Conservation (phyloP, 305 asterid genomes). For the Solanum hybrid region DNA sequence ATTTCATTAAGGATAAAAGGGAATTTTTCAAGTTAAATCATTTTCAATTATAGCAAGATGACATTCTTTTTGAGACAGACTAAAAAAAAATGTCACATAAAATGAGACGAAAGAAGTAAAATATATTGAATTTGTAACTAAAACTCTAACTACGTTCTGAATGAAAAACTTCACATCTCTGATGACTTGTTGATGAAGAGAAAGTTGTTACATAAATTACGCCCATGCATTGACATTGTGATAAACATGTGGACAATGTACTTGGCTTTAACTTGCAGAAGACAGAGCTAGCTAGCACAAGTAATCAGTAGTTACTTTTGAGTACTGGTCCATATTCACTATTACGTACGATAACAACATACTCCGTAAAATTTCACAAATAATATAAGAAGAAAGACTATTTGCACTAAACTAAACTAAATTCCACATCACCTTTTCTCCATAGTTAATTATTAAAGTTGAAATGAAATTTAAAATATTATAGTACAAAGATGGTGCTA, state of each 20-base stretch:
- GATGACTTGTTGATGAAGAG: constrained; percentile 18
- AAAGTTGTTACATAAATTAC: not conserved
- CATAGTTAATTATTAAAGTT: not conserved
- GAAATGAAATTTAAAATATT: not conserved
- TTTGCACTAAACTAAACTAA: not conserved
- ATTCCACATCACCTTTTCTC: not conserved
- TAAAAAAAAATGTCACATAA: too few relatives aligned
- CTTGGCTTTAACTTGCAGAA: not conserved
- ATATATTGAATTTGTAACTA: not conserved
- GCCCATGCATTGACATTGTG: not conserved
- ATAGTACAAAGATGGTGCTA: not conserved
- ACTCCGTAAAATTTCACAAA: too few relatives aligned
- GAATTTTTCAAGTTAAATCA: too few relatives aligned
- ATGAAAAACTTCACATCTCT: not conserved
- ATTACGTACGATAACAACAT: not conserved
- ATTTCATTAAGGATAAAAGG: too few relatives aligned
- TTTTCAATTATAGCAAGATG: too few relatives aligned
- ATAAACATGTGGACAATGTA: not conserved
- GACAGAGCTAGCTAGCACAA: not conserved
- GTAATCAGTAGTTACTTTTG: not conserved
- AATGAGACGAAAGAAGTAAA: too few relatives aligned
- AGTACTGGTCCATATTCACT: not conserved
- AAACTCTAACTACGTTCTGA: not conserved
- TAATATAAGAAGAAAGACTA: too few relatives aligned
- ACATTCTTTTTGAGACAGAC: not conserved